Evolutionary conservation across 2,329 filamentous ascomycete species (phyloP).

Genomic region (Dothistroma pini): DNA sequence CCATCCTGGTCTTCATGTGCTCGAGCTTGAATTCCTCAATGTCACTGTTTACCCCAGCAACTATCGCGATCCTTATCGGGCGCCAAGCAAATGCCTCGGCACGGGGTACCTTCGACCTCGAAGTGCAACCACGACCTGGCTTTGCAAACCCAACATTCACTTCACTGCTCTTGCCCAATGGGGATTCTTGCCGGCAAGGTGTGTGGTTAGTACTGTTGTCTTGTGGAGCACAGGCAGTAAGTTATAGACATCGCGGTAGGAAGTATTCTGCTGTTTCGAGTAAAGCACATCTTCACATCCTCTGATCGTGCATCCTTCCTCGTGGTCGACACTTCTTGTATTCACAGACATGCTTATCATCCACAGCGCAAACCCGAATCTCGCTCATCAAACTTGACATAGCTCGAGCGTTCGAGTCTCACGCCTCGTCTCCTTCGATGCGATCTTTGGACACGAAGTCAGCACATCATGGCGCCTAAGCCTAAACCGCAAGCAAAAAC

Average conservation of each 20-base stretch:
- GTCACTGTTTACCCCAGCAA: neutral
- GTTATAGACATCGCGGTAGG: no score
- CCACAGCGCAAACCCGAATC: no score
- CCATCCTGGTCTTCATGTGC: neutral
- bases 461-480: neutral
- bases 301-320: no score
- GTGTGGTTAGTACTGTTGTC: no score
- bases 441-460: neutral
- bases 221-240: no score
- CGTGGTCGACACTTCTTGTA: no score
- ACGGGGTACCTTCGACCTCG: neutral
- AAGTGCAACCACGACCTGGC: neutral
- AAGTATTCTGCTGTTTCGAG: no score
- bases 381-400: no score
- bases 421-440: neutral
- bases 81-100: neutral
- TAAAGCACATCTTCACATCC: no score
- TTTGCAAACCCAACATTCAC: neutral
- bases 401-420: neutral
- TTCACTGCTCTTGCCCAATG: neutral
- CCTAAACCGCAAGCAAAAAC: neutral
- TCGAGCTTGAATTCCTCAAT: neutral
- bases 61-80: neutral
- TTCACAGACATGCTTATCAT: no score
- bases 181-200: no score